Evolutionary conservation across 176 grass and related monocot species (phyloP).

Genomic region (Eragrostis nindensis): DNA sequence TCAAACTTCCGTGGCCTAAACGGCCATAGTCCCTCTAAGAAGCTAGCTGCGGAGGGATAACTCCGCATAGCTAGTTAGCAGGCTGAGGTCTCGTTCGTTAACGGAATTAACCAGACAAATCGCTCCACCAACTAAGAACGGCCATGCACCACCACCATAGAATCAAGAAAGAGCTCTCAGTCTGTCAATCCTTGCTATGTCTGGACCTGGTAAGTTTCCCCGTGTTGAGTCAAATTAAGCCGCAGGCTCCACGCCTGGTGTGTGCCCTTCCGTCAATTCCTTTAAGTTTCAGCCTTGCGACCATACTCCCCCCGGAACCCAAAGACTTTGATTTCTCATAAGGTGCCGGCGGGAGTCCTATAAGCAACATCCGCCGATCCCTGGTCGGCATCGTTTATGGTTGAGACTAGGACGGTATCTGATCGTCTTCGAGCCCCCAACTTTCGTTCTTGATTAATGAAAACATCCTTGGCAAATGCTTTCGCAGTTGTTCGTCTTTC

Average conservation of each 20-base stretch:
- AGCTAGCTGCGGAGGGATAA: constrained; percentile 66
- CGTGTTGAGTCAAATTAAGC: constrained; percentile 51
- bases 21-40: constrained; percentile 81
- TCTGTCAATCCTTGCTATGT: constrained; percentile 70
- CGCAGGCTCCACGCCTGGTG: constrained; percentile 34
- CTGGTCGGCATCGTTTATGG: constrained; percentile 62
- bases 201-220: constrained; percentile 57
- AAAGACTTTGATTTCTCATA: constrained; percentile 91
- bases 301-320: constrained; percentile 35
- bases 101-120: constrained; percentile 69
- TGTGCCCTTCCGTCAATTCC: constrained; percentile 58
- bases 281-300: constrained; percentile 62
- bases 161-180: constrained; percentile 58
- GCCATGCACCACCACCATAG: constrained; percentile 52
- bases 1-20: constrained; percentile 52
- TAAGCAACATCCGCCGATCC: constrained; percentile 59
- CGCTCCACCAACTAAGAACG: too few species aligned
- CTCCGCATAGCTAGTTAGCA: constrained; percentile 61
- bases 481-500: constrained; percentile 68
- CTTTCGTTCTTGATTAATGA: constrained; percentile 73
- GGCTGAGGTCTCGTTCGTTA: constrained; percentile 71
- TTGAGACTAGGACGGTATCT: constrained; percentile 69
- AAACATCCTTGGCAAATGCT: constrained; percentile 76
- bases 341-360: constrained; percentile 66
- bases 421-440: constrained; percentile 69